Percentiles rank a stretch among this genome's conserved stretches.
Evolutionary conservation across 1,284 basidiomycete species (phyloP).

Genomic region (Papiliotrema terrestris): DNA sequence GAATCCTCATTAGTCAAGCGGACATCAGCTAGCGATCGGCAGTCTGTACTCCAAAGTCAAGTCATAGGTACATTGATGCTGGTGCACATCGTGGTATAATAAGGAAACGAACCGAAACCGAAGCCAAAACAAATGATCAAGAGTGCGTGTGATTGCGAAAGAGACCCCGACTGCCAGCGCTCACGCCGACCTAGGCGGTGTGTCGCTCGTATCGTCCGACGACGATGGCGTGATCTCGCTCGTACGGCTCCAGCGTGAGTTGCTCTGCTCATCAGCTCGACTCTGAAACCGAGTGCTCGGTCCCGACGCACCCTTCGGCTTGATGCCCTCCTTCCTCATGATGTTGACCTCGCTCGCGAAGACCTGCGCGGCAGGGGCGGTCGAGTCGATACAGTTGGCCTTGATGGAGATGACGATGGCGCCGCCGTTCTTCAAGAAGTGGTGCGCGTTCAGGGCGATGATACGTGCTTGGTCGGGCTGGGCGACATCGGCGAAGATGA

Average conservation of each 20-base stretch:
- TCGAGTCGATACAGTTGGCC: conserved; percentile 98
- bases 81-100: too few relatives aligned
- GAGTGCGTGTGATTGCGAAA: too few relatives aligned
- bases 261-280: conserved; percentile 24
- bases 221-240: conserved; percentile 52
- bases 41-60: too few relatives aligned
- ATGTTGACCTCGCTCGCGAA: conserved; percentile 87
- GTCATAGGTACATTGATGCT: too few relatives aligned
- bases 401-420: conserved; percentile 98
- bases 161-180: too few relatives aligned
- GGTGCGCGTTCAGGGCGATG: conserved; percentile 86
- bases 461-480: conserved; percentile 98
- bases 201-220: conserved; percentile 48
- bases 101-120: too few relatives aligned
- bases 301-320: conserved; percentile 78
- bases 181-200: background rate
- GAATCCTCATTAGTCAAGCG: too few relatives aligned
- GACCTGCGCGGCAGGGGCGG: conserved; percentile 80
- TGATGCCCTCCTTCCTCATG: conserved; percentile 76
- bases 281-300: background rate
- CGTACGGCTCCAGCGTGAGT: conserved; percentile 58
- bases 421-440: conserved; percentile 93
- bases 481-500: conserved; percentile 96
- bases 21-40: too few relatives aligned
- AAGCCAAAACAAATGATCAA: too few relatives aligned